Evolutionary conservation across 805 yeast species (phyloP), one percentile per base, ranked within the genome.

Genomic region (Candida loeiensis): DNA sequence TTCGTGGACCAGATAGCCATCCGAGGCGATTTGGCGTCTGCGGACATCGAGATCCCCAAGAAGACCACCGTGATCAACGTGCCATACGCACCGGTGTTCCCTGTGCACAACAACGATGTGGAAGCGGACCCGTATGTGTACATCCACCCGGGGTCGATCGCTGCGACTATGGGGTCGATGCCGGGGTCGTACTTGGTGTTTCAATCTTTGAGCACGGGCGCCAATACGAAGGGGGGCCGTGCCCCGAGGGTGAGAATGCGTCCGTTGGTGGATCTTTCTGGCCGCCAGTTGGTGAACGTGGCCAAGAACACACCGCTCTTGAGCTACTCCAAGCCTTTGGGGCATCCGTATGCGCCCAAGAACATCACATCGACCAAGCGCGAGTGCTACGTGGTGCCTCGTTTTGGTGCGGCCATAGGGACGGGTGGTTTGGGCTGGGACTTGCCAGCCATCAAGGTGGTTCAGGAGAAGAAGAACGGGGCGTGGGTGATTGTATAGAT

Each of bases 341-440:
- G 95, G 0, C 85, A 86, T 40, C 96, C 96, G 2, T 79, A 87
- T 54, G 95, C 88, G 1, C 95, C 95, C 2, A 82, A 82, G 53
- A 69, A 74, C 47, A 53, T 85, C 12, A 66, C 79, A 3, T 66
- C 85, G 0, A 76, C 80, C 2, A 83, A 82, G 52, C 70, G 96
- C 49, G 90, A 84, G 53, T 86, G 95, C 50, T 90, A 87, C 64
- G 96, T 90, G 12, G 81, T 88, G 37, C 97, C 98, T 1, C 66
- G 96, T 41, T 79, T 85, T 55, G 97, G 97, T 3, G 90, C 95
- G 8, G 73, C 80, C 5, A 69, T 82, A 31, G 95, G 95, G 8
- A 73, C 80, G 29, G 96, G 96, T 15, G 85, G 87, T 16, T 71
- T 83, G 19, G 96, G 96, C 6, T 91, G 96, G 95, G 96, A 91